Conservation (phyloP, 2,329 filamentous ascomycete species). For the Ophiostoma perfectum region DNA sequence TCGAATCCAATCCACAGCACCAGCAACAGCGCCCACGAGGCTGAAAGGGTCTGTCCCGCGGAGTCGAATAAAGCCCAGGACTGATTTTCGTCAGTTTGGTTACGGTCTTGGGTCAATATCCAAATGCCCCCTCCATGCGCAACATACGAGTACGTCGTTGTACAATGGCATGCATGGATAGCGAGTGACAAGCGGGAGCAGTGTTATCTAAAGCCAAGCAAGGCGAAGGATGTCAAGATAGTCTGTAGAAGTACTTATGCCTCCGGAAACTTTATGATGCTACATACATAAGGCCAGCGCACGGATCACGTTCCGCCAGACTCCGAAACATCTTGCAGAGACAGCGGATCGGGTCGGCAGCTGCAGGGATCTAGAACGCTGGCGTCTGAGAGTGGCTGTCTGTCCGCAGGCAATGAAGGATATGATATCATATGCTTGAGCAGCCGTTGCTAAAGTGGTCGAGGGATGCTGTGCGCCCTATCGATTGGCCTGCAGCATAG, state of each 20-base stretch:
- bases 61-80: not conserved
- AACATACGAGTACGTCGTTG: too few relatives aligned
- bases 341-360: not conserved
- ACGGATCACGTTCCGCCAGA: not conserved
- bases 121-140: not conserved
- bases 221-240: not conserved
- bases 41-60: conserved; percentile 16
- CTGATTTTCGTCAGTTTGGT: too few relatives aligned
- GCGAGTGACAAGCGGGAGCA: not conserved
- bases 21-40: conserved; percentile 16
- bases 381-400: not conserved
- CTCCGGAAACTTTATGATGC: not conserved
- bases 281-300: not conserved
- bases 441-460: not conserved
- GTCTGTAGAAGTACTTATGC: not conserved
- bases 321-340: not conserved
- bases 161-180: not conserved
- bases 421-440: not conserved
- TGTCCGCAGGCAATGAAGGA: not conserved
- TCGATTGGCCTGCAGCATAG: not conserved
- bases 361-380: not conserved
- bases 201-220: not conserved
- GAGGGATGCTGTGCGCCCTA: not conserved
- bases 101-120: too few relatives aligned
- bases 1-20: not conserved